Base-by-base conservation (phyloP, 2,329 filamentous ascomycete species). In the Hypoxylon sp. region DNA sequence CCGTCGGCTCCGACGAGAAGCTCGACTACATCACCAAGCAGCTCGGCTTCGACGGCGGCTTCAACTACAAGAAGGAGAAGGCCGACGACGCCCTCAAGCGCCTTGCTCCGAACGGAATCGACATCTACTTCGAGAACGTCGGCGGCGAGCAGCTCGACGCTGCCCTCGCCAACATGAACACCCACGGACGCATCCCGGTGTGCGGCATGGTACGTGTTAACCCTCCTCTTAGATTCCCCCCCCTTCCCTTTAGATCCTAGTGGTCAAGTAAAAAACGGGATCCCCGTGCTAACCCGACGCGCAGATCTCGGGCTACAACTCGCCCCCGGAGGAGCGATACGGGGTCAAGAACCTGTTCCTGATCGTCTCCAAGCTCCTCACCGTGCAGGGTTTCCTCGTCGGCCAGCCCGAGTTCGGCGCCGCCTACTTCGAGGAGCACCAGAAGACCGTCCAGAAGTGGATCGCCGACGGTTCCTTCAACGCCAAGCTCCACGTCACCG, bases 41-140 rank as follows among this genome's bases (percentile, higher is more conserved):
- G 45, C 81, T 92, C 27, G 80, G 81, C 21, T 92, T 92, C 70
- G 88, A 92, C 69, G 82, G 74, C 17, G 89, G 88, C 13, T 92
- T 92, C 78, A 92, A 92, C 78, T 92, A 92, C 79, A 91, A 91
- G 81, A 90, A 83, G 53, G 89, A 91, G 77, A 84, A 84, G 70
- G 80, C 87, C 3, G 71, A 75, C 0, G 85, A 87, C 35, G 88
- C 88, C 0, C 78, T 92, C 43, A 74, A 79, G 64, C 81, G 88
- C 55, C 80, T 92, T 5, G 88, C 88, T 1, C 88, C 89, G 1
- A 74, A 91, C 18, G 90, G 90, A 5, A 80, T 93, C 58, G 89
- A 92, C 70, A 91, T 92, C 71, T 92, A 92, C 78, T 93, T 88
- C 70, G 90, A 92, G 75, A 92, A 92, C 66, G 89, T 90, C 5